phyloP scores from a whole-genome alignment of 345 rosid genomes.

The Lepidium didymum region DNA sequence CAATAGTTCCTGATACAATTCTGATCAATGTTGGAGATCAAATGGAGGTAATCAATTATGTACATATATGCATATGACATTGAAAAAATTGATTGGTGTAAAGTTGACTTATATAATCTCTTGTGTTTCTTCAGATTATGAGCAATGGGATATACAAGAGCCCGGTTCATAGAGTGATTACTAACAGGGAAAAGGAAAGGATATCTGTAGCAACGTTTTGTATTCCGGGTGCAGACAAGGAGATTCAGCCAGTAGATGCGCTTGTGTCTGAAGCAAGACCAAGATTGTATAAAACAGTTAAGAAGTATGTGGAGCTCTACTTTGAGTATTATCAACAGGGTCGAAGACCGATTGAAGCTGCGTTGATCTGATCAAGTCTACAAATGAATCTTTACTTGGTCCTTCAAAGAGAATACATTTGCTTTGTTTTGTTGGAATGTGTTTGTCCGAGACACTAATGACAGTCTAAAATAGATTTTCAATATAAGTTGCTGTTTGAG shows the following conservation, averaged over 20 bases:
- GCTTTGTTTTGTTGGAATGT: too few relatives aligned
- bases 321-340: constrained; percentile 41
- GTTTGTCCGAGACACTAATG: too few relatives aligned
- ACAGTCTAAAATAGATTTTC: too few relatives aligned
- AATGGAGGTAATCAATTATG: constrained; percentile 31
- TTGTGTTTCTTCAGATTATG: constrained; percentile 33
- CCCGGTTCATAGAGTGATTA: constrained; percentile 40
- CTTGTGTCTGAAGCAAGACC: constrained; percentile 40
- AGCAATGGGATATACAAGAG: constrained; percentile 63
- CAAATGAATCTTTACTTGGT: too few relatives aligned
- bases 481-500: too few relatives aligned
- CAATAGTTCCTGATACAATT: constrained; percentile 38
- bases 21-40: constrained; percentile 53
- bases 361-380: background rate
- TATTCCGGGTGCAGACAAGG: constrained; percentile 31
- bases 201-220: constrained; percentile 46
- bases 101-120: background rate
- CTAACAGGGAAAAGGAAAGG: constrained; percentile 42
- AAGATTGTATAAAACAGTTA: constrained; percentile 41
- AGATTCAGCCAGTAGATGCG: constrained; percentile 28
- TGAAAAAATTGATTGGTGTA: background rate
- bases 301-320: constrained; percentile 35
- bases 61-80: background rate
- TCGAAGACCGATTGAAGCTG: constrained; percentile 47
- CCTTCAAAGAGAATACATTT: too few relatives aligned